These are phyloP conservation scores for Tetrahymena borealis DNA, from an alignment of 73 alveolate genomes.

Conservation along the genomic window DNA sequence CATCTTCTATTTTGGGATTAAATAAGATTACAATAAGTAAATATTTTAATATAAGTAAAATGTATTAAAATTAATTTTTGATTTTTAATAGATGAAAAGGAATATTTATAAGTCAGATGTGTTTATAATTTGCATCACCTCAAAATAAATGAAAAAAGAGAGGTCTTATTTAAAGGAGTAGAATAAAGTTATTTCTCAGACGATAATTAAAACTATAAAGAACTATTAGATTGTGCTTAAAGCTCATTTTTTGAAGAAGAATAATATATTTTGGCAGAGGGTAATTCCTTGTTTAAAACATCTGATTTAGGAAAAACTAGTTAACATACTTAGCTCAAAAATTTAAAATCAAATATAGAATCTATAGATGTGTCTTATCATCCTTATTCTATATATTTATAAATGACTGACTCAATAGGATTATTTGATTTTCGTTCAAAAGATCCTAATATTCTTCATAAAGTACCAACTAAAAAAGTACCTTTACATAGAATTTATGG, in stretches of 20 bases:
- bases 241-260: neutral
- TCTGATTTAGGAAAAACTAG: neutral
- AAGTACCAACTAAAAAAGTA: neutral
- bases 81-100: neutral
- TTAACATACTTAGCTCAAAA: neutral
- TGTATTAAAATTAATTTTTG: no score
- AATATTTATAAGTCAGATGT: neutral
- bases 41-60: neutral
- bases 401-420: neutral
- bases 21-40: neutral
- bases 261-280: neutral
- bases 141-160: neutral
- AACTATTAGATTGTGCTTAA: neutral
- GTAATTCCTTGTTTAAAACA: neutral
- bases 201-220: neutral
- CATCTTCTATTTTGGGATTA: neutral
- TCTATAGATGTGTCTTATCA: neutral
- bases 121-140: neutral
- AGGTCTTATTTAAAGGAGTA: neutral
- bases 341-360: neutral
- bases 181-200: neutral
- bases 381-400: neutral
- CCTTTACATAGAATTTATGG: neutral
- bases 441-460: neutral
- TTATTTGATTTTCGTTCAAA: neutral